Evolutionary conservation across 805 yeast species (phyloP), one percentile per base, ranked within the genome.

Genomic region (Candida arabinofermentans): DNA sequence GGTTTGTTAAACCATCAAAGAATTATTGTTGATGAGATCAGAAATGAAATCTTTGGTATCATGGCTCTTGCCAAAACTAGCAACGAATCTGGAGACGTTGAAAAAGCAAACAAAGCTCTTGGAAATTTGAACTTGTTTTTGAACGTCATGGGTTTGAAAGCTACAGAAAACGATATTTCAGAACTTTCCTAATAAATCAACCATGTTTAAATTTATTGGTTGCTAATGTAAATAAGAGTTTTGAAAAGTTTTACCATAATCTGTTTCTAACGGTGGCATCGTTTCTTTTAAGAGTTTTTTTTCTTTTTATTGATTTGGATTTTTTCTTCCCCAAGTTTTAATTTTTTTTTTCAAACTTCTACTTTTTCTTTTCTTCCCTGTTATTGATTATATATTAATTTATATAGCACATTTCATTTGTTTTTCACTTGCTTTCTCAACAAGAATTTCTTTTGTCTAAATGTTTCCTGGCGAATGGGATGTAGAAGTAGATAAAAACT

Each of bases 61-160:
- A 86, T 89, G 77, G 77, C 71, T 46, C 76, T 81, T 48, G 91
- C 96, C 13, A 85, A 83, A 66, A 58, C 56, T 34, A 59, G 68
- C 41, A 58, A 53, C 24, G 55, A 48, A 30, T 47, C 55, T 2
- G 62, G 60, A 18, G 59, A 67, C 34, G 64, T 73, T 57, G 70
- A 79, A 48, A 75, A 72, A 57, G 75, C 72, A 51, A 78, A 71
- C 53, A 79, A 72, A 66, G 50, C 51, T 24, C 74, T 83, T 57
- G 79, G 78, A 50, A 89, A 89, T 59, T 76, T 91, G 75, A 91
- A 91, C 63, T 69, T 91, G 75, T 90, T 89, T 69, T 75, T 91
- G 66, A 93, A 91, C 54, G 97, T 90, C 36, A 89, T 91, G 95
- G 99, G 99, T 7, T 75, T 91, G 50, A 87, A 86, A 45, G 96